A percentile compares a stretch with the other conserved stretches of the same genome.
phyloP scores from a whole-genome alignment of 495 filamentous ascomycete genomes.

The Aspergillus haitiensis region DNA sequence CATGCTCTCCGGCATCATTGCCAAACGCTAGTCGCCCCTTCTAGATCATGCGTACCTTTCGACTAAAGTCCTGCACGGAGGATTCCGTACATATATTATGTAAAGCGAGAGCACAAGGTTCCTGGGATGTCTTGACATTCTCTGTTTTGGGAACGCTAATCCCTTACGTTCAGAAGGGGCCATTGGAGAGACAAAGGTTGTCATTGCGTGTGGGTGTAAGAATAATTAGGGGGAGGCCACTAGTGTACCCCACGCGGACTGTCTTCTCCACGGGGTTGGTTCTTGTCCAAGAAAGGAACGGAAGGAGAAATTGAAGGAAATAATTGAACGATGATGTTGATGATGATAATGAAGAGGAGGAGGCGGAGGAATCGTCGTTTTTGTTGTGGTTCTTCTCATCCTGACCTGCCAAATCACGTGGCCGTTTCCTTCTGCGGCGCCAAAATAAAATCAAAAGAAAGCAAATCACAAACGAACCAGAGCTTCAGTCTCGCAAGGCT shows the following conservation, averaged over 20 bases:
- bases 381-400: no score
- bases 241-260: neutral
- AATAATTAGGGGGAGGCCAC: neutral
- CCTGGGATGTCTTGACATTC: no score
- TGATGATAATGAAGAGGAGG: neutral
- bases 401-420: slow-evolving; percentile 16
- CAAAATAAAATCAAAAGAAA: slow-evolving; percentile 2
- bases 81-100: slow-evolving; percentile 8
- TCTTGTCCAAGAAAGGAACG: neutral
- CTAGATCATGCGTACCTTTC: slow-evolving; percentile 8
- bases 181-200: no score
- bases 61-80: neutral
- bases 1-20: slow-evolving; percentile 14
- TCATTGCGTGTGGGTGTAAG: neutral
- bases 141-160: no score
- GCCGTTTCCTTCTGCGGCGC: slow-evolving; percentile 15
- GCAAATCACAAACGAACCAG: no score
- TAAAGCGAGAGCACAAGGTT: neutral
- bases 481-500: slow-evolving; percentile 6
- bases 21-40: slow-evolving; percentile 8
- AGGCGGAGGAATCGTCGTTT: no score
- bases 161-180: no score
- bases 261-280: no score
- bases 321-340: neutral
- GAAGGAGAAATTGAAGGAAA: neutral